Evolutionary conservation across 2,329 filamentous ascomycete species (phyloP), one percentile per base, ranked within the genome.

Genomic region (Fusarium napiforme): DNA sequence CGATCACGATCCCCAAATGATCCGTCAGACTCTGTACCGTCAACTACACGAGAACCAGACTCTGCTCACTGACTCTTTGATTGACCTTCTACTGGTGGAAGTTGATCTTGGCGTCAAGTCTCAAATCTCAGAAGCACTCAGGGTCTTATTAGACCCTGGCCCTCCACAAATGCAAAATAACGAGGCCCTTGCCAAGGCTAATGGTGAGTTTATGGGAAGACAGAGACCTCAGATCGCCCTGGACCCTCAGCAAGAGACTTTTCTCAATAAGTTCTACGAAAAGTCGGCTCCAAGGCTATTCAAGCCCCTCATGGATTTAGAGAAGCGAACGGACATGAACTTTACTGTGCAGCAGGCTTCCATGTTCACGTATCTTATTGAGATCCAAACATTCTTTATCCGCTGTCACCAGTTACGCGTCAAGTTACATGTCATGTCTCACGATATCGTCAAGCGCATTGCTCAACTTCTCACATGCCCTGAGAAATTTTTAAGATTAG

Each of bases 1-100:
- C 76, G 96, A 99, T 78, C 95, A 98, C 79, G 96, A 99, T 78
- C 93, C 96, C 5, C 90, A 95, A 76, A 95, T 98, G 92, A 96
- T 99, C 80, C 93, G 96, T 55, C 91, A 93, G 75, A 97, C 96
- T 61, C 95, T 98, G 77, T 96, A 97, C 81, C 94, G 95, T 71
- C 94, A 97, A 74, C 92, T 98, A 71, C 92, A 93, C 73, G 95
- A 98, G 73, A 95, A 95, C 79, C 91, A 93, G 75, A 90, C 92
- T 5, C 94, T 94, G 9, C 84, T 99, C 60, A 98, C 95, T 3
- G 96, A 98, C 80, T 97, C 94, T 0, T 85, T 99, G 45, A 97
- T 98, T 66, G 96, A 98, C 76, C 87, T 99, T 46, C 88, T 99
- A 4, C 88, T 98, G 52, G 91, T 96, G 4, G 96, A 99, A 83